Base-by-base conservation (phyloP, 1,139 yeast species). In the Geotrichum histeridarum region DNA sequence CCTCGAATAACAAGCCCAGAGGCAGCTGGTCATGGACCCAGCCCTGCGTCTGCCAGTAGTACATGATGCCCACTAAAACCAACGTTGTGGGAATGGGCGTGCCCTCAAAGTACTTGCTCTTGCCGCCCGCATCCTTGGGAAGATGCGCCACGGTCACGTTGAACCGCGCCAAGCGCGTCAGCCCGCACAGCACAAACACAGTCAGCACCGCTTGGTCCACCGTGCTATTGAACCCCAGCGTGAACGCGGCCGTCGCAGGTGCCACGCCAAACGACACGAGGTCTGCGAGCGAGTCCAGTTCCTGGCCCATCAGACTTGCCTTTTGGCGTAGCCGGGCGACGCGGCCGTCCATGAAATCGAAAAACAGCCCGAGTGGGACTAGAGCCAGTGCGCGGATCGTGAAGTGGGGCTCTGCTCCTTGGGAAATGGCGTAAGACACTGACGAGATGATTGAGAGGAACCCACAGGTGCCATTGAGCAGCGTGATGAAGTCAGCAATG, bases 291-390 rank as follows among this genome's bases (percentile, higher is more conserved):
- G 97, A 89, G 69, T 93, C 99, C 63, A 93, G 81, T 72, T 93
- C 99, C 72, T 93, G 98, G 57, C 99, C 99, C 89, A 94, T 88
- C 56, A 93, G 77, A 27, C 95, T 85, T 2, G 96, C 81, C 73
- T 93, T 89, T 70, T 90, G 86, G 73, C 97, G 81, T 74, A 93
- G 79, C 64, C 99, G 80, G 6, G 99, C 99, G 7, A 93, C 99
- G 65, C 96, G 82, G 33, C 99, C 99, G 69, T 93, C 99, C 69
- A 93, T 85, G 69, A 93, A 90, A 71, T 93, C 99, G 69, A 91
- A 91, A 67, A 93, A 89, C 65, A 91, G 80, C 4, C 99, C 99
- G 63, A 91, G 76, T 17, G 88, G 79, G 47, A 89, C 88, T 70
- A 91, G 87, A 61, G 86, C 83, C 73, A 90, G 93, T 2, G 98